Evolutionary conservation across 2,329 filamentous ascomycete genomes (phyloP), one percentile per base, ranked within the genome.

Genomic region (Nigrospora oryzae): DNA sequence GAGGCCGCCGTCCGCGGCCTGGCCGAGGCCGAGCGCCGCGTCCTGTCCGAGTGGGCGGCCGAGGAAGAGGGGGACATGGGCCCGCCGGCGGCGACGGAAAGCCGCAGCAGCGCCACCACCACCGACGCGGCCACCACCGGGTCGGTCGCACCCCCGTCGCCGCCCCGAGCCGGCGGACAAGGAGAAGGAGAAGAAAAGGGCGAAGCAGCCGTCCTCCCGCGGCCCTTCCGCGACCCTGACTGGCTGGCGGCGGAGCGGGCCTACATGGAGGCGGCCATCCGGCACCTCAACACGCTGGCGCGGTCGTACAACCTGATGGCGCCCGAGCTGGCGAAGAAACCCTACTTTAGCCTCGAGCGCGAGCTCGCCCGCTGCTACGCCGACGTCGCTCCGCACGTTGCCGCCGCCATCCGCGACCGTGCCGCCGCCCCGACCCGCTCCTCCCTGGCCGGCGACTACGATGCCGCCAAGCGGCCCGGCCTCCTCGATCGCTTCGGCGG

Each of bases 251-350:
- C 42, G n/a, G 51, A 48, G 41, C 51, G 44, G 23, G 49, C 54
- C 5, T 48, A 48, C 15, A 49, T 45, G 46, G 43, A 76, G 35
- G 74, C 93, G 5, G 79, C 87, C 5, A 77, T 98, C 51, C 75
- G 77, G 39, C 81, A 87, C 46, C 78, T 97, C 45, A 97, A 97
- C 64, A 64, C 68, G 30, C 73, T 94, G 40, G 84, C 89, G 8
- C 79, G 93, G 23, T 86, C 86, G 13, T 98, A 98, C 70, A 97
- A 97, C 56, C 77, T 97, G 3, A 91, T 95, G 81, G 91, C 93
- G 0, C 93, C 93, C 0, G 84, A 89, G 44, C 74, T 95, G 2
- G 90, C 91, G 3, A 94, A 93, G 66, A 95, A 95, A 63, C 88
- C 91, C 0, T 97, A 97, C 63, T 89, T 89, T 58, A 83, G 75